Evolutionary conservation across 805 yeast genomes (phyloP).

Genomic region (Myxozyma udenii): DNA sequence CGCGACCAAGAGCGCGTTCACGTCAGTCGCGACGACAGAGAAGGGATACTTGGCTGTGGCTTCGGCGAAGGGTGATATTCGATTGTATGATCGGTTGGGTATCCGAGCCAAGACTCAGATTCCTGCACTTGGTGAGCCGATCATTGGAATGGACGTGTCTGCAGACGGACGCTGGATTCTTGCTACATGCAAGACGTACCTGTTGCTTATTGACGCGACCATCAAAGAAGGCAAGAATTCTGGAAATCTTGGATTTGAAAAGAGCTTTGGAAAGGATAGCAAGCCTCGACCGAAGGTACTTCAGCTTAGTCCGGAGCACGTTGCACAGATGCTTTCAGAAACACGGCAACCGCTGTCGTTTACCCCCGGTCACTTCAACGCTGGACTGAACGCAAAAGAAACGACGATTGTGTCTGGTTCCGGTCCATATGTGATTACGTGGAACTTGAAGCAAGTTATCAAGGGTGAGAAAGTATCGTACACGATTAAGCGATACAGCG

Average conservation of each 20-base stretch:
- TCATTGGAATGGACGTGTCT: conserved; percentile 65
- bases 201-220: conserved; percentile 64
- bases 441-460: conserved; percentile 66
- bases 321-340: conserved; percentile 55
- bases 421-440: conserved; percentile 78
- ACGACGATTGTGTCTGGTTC: conserved; percentile 70
- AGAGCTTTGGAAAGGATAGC: conserved; percentile 59
- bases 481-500: conserved; percentile 58
- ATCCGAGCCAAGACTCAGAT: conserved; percentile 70
- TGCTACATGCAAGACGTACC: conserved; percentile 72
- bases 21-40: conserved; percentile 66
- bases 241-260: conserved; percentile 61
- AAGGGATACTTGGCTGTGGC: conserved; percentile 75
- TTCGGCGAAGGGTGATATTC: conserved; percentile 68
- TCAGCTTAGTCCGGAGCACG: conserved; percentile 68
- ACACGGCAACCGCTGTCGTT: conserved; percentile 53
- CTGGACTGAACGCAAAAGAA: conserved; percentile 62
- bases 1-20: conserved; percentile 54
- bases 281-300: conserved; percentile 70
- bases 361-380: conserved; percentile 74
- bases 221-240: conserved; percentile 60
- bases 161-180: conserved; percentile 78
- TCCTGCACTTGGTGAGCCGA: conserved; percentile 79
- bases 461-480: conserved; percentile 56
- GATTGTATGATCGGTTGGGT: conserved; percentile 71